Conservation (phyloP, 2,329 filamentous ascomycete species). For the Thelonectria blattea region DNA sequence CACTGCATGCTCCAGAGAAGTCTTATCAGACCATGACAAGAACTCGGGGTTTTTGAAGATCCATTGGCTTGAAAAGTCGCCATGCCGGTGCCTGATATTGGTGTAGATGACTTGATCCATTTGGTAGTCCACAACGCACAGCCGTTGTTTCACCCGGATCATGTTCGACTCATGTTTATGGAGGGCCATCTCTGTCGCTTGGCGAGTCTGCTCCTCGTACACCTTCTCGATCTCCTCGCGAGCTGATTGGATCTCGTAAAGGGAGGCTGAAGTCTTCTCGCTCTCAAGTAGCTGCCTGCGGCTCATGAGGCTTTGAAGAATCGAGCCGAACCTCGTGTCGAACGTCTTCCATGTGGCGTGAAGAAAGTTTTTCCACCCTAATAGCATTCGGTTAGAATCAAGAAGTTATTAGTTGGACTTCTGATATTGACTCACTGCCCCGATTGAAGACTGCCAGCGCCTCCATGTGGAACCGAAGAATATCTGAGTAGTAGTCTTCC, state of each 20-base stretch:
- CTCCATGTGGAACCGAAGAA: constrained; percentile 15
- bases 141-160: constrained; percentile 5
- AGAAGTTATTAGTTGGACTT: not conserved
- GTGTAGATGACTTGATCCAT: constrained; percentile 2
- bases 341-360: constrained; percentile 18
- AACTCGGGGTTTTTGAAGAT: constrained; percentile 10
- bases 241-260: not conserved
- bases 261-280: constrained; percentile 1
- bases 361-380: constrained; percentile 18
- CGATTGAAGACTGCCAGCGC: constrained; percentile 12
- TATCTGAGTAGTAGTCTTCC: constrained; percentile 20
- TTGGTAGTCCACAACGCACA: constrained; percentile 1
- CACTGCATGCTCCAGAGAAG: not conserved
- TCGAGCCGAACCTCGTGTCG: constrained; percentile 5
- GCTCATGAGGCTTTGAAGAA: constrained; percentile 6
- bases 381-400: not conserved
- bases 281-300: constrained; percentile 5
- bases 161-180: constrained; percentile 1
- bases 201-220: not conserved
- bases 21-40: not conserved
- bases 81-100: not conserved
- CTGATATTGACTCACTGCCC: not conserved
- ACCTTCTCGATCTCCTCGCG: not conserved
- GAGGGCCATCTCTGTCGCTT: not conserved
- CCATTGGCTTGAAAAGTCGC: constrained; percentile 10